phyloP scores from a whole-genome alignment of 495 filamentous ascomycete genomes.

The Penicillium malachiteum region DNA sequence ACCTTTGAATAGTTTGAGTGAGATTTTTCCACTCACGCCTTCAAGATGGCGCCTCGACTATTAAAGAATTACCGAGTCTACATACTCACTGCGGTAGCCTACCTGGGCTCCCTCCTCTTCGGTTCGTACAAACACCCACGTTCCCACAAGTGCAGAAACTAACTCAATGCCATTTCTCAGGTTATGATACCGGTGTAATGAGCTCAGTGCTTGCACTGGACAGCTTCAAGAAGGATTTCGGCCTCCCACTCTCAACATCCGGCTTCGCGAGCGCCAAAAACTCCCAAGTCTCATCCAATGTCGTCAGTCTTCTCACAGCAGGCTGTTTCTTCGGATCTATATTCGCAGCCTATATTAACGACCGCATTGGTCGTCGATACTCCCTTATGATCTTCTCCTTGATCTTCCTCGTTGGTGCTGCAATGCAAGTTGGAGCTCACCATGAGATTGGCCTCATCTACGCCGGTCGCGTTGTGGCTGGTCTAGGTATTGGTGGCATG shows the following conservation, averaged over 20 bases:
- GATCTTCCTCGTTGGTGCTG: conserved; percentile 64
- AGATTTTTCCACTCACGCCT: neutral
- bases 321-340: conserved; percentile 70
- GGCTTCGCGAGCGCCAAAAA: conserved; percentile 38
- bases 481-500: conserved; percentile 45
- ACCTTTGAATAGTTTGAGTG: neutral
- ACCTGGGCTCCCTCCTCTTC: conserved; percentile 53
- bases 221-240: conserved; percentile 57
- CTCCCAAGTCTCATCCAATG: conserved; percentile 51
- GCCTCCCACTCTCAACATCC: conserved; percentile 30
- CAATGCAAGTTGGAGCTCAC: conserved; percentile 54
- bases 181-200: conserved; percentile 61
- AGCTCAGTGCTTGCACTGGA: conserved; percentile 54
- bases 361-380: conserved; percentile 58
- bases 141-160: neutral
- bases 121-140: conserved; percentile 27
- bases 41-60: conserved; percentile 25
- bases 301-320: conserved; percentile 62
- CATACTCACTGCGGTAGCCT: conserved; percentile 53
- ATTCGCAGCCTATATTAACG: conserved; percentile 55
- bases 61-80: conserved; percentile 56
- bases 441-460: conserved; percentile 37
- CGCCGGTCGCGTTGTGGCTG: conserved; percentile 42
- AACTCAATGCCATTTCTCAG: conserved; percentile 15
- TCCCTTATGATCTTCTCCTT: conserved; percentile 54